Evolutionary conservation across 2,329 filamentous ascomycete genomes (phyloP).

Genomic region (Microascus cirrosus): DNA sequence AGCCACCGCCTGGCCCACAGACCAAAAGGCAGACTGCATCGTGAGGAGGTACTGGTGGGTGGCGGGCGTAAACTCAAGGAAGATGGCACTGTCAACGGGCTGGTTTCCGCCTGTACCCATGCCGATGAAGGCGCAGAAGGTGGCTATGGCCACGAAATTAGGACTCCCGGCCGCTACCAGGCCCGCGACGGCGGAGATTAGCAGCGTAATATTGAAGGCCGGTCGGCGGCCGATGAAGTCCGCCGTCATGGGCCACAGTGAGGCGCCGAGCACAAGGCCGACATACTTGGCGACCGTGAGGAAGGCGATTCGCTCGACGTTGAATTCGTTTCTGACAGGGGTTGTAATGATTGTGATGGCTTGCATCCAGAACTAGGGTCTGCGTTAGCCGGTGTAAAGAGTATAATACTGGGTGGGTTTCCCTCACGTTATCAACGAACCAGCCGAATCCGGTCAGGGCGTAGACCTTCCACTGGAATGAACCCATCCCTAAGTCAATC

Average conservation of each 20-base stretch:
- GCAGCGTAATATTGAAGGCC: slow-evolving; percentile 50
- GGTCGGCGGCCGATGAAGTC: slow-evolving; percentile 48
- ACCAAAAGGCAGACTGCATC: slow-evolving; percentile 27
- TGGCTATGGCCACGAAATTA: not conserved
- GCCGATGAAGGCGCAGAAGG: not conserved
- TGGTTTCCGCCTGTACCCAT: slow-evolving; percentile 21
- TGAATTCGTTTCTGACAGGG: slow-evolving; percentile 17
- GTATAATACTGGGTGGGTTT: no score
- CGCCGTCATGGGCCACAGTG: slow-evolving; percentile 39
- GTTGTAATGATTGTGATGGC: slow-evolving; percentile 17
- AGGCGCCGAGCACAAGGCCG: slow-evolving; percentile 16
- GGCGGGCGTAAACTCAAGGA: slow-evolving; percentile 28
- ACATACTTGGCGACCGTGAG: slow-evolving; percentile 17
- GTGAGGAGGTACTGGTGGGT: slow-evolving; percentile 27
- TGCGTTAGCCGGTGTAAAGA: no score
- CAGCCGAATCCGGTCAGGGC: not conserved
- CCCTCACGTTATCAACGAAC: not conserved
- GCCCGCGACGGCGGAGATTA: slow-evolving; percentile 45
- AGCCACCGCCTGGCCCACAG: slow-evolving; percentile 22
- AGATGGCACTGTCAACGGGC: slow-evolving; percentile 29
- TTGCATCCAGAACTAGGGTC: slow-evolving; percentile 11
- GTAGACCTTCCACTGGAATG: not conserved
- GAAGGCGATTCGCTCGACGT: slow-evolving; percentile 16
- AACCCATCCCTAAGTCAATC: not conserved
- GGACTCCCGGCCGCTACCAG: slow-evolving; percentile 42